Base-by-base conservation (phyloP, 106 monocot species). In the Allium fistulosum region DNA sequence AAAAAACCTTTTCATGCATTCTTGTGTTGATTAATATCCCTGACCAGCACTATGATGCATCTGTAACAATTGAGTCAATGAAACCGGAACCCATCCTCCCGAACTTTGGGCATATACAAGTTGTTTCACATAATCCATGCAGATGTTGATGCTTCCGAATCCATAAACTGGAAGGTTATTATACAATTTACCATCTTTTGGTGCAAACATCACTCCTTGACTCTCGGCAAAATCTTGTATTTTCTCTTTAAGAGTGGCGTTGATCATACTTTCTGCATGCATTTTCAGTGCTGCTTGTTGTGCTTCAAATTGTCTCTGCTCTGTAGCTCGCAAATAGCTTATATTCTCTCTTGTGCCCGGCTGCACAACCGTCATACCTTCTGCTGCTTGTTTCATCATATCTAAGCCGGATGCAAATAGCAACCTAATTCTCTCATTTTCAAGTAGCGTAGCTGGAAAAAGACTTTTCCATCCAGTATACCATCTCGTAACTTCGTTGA, bases 361-460 rank as follows among this genome's bases (percentile, higher is more conserved):
- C 57, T 88, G 95, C 56, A 84, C 86, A 50, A 92, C 76, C 9
- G 88, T 79, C 59, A 79, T 77, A 17, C 88, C 95, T 71, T 92
- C 91, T 16, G 73, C 88, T 53, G 91, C 95, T 77, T 83, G 85
- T 67, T 92, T 88, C 95, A 96, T 96, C 91, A 96, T 91, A 45
- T 83, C 88, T 48, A 96, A 75, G 27, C 88, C 95, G 57, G 71
- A 46, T 60, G 53, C 82, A 17, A 96, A 51, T 4, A 78, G 71
- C 61, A 65, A 52, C 17, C 82, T 69, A 11, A 89, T 85, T 61
- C 82, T 77, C 67, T 96, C 91, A 77, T 96, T 92, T 7, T 91
- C 88, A 48, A 85, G 84, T 56, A 96, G 76, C 37, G 91, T 88
- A 5, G 65, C 74, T 0, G 95, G 95, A 57, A 96, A 91, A 55